Percentiles rank a stretch among this genome's conserved stretches.
Conservation (phyloP, 2,329 filamentous ascomycete genomes). For the Fusarium tanahbumbuense region DNA sequence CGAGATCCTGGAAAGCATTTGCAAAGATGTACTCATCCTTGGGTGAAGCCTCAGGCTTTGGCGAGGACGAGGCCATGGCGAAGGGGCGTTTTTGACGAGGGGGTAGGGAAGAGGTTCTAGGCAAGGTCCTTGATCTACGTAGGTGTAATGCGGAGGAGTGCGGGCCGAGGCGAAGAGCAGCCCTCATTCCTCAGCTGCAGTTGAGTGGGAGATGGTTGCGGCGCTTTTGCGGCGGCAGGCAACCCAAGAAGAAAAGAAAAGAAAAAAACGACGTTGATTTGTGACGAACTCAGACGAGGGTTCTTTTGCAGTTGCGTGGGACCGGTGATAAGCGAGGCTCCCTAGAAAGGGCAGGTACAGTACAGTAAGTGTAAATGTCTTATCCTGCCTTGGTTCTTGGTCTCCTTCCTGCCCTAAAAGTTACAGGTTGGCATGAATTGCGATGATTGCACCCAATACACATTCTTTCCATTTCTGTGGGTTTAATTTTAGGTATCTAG, state of each 20-base stretch:
- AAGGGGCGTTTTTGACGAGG: slow-evolving; percentile 25
- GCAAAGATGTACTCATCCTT: slow-evolving; percentile 30
- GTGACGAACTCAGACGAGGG: neutral
- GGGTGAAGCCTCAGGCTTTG: slow-evolving; percentile 13
- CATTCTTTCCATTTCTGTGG: slow-evolving; percentile 34
- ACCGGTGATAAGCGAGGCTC: slow-evolving; percentile 9
- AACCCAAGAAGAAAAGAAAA: neutral
- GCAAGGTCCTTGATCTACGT: slow-evolving; percentile 35
- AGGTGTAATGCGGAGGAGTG: slow-evolving; percentile 31
- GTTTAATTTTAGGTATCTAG: slow-evolving; percentile 15
- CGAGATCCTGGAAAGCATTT: slow-evolving; percentile 34
- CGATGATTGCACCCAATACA: slow-evolving; percentile 18
- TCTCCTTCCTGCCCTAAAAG: neutral
- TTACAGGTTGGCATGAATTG: slow-evolving; percentile 17
- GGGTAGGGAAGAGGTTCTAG: slow-evolving; percentile 27
- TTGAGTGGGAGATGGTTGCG: slow-evolving; percentile 11
- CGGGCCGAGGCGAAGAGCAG: slow-evolving; percentile 43
- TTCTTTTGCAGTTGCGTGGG: slow-evolving; percentile 3
- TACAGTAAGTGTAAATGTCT: neutral
- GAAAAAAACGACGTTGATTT: slow-evolving; percentile 1
- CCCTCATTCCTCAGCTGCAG: slow-evolving; percentile 43
- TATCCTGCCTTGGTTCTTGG: neutral
- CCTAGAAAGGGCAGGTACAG: neutral
- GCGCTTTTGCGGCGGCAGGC: slow-evolving; percentile 19
- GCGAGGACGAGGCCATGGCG: slow-evolving; percentile 36